A percentile compares a stretch with the other conserved stretches of the same genome.
These are phyloP conservation scores for Stereum hirsutum DNA, from an alignment of 1,284 basidiomycete species.

Conservation along the genomic window DNA sequence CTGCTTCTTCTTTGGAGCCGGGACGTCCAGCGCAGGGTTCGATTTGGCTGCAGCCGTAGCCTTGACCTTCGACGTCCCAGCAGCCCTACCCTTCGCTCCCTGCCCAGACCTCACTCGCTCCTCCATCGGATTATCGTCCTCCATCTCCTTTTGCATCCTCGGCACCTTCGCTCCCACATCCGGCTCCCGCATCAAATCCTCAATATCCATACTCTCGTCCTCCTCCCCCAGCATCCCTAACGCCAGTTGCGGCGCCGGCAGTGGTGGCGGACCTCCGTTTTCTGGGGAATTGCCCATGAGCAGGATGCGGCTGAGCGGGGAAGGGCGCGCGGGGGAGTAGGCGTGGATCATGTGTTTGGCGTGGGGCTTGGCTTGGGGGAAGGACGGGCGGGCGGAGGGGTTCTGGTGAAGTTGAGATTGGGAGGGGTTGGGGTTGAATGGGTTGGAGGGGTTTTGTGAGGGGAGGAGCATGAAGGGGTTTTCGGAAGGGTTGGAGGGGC, in stretches of 20 bases:
- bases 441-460: not conserved
- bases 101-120: conserved; percentile 3
- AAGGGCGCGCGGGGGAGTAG: conserved; percentile 69
- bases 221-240: too few relatives aligned
- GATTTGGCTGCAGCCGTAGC: too few relatives aligned
- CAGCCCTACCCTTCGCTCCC: not conserved
- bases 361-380: conserved; percentile 62
- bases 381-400: conserved; percentile 30
- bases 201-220: conserved; percentile 14
- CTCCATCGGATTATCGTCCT: conserved; percentile 14
- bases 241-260: conserved; percentile 6
- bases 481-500: not conserved
- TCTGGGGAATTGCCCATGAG: conserved; percentile 57
- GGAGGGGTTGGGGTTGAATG: not conserved
- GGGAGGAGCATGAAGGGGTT: not conserved
- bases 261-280: conserved; percentile 20
- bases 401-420: conserved; percentile 7
- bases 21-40: too few relatives aligned
- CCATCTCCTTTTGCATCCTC: conserved; percentile 1
- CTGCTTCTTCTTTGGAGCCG: conserved; percentile 1
- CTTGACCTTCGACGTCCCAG: too few relatives aligned
- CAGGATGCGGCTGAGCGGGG: conserved; percentile 66
- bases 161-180: not conserved
- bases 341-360: conserved; percentile 63
- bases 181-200: conserved; percentile 5